Percentiles rank a stretch among this genome's conserved stretches.
Conservation (phyloP, 495 filamentous ascomycete species). For the Diplogelasinospora grovesii region DNA sequence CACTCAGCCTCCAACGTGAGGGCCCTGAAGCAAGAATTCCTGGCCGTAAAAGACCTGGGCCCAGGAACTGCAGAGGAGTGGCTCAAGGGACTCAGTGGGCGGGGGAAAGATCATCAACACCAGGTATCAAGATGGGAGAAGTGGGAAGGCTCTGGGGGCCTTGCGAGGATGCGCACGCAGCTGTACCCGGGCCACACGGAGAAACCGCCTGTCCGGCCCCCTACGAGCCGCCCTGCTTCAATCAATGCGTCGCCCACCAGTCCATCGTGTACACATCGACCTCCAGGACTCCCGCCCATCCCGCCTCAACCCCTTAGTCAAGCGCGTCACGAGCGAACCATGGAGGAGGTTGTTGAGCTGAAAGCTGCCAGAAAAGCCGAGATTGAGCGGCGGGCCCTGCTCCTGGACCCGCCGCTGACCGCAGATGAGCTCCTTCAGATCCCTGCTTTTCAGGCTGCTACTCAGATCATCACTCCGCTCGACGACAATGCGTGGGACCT, state of each 20-base stretch:
- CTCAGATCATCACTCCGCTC: constrained; percentile 56
- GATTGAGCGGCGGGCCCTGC: constrained; percentile 59
- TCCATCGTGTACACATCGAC: constrained; percentile 2
- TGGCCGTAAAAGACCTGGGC: constrained; percentile 52
- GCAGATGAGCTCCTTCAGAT: constrained; percentile 55
- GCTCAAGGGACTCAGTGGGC: constrained; percentile 59
- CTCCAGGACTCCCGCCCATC: not conserved
- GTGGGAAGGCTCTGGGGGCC: constrained; percentile 51
- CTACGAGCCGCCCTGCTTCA: not conserved
- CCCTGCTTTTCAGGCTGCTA: constrained; percentile 61
- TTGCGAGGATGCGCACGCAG: constrained; percentile 30
- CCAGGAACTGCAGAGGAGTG: constrained; percentile 60
- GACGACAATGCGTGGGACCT: constrained; percentile 59
- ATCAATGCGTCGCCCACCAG: not conserved
- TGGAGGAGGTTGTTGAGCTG: constrained; percentile 42
- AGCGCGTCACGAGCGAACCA: constrained; percentile 31
- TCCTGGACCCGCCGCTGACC: constrained; percentile 54
- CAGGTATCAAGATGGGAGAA: constrained; percentile 64
- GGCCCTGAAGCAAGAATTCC: constrained; percentile 48
- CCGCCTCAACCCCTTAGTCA: constrained; percentile 3
- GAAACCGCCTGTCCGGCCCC: not conserved
- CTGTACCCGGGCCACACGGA: constrained; percentile 19
- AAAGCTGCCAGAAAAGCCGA: constrained; percentile 55
- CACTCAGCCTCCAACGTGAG: constrained; percentile 54
- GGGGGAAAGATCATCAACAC: constrained; percentile 48